A percentile compares a stretch with the other conserved stretches of the same genome.
Conservation (phyloP, 176 grass and related monocot species). For the Guadua angustifolia region DNA sequence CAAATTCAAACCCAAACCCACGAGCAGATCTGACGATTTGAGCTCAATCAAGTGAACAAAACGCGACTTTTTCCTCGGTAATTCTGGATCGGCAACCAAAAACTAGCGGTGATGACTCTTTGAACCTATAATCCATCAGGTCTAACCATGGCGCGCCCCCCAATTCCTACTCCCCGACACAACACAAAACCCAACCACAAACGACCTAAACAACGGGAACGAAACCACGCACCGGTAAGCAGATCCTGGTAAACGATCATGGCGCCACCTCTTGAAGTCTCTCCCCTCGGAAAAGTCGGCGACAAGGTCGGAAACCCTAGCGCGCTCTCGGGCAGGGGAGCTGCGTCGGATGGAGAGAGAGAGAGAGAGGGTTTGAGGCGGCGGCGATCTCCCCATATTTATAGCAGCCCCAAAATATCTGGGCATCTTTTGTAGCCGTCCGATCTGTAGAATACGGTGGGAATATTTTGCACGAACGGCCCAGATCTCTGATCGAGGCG, state of each 20-base stretch:
- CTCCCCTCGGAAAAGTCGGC: not conserved
- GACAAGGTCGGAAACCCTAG: constrained; percentile 46
- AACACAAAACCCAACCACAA: constrained; percentile 9
- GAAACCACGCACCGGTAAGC: constrained; percentile 50
- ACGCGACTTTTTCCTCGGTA: not conserved
- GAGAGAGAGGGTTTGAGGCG: constrained; percentile 16
- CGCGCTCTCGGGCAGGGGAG: constrained; percentile 9
- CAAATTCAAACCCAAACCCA: not conserved
- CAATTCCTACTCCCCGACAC: not conserved
- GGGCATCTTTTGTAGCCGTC: not conserved
- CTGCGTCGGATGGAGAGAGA: constrained; percentile 49
- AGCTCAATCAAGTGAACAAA: not conserved
- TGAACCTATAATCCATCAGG: not conserved
- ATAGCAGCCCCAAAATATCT: constrained; percentile 14
- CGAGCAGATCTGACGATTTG: not conserved
- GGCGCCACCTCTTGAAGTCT: not conserved
- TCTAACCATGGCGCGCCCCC: not conserved
- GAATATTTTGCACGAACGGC: constrained; percentile 12
- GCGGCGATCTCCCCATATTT: not conserved
- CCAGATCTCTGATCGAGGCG: not conserved
- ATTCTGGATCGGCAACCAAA: not conserved
- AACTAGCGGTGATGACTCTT: not conserved
- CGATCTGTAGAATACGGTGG: not conserved
- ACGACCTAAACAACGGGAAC: not conserved
- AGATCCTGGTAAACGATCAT: constrained; percentile 85